Evolutionary conservation across 148 eudicot genomes (phyloP).

Genomic region (Camellia sinensis): DNA sequence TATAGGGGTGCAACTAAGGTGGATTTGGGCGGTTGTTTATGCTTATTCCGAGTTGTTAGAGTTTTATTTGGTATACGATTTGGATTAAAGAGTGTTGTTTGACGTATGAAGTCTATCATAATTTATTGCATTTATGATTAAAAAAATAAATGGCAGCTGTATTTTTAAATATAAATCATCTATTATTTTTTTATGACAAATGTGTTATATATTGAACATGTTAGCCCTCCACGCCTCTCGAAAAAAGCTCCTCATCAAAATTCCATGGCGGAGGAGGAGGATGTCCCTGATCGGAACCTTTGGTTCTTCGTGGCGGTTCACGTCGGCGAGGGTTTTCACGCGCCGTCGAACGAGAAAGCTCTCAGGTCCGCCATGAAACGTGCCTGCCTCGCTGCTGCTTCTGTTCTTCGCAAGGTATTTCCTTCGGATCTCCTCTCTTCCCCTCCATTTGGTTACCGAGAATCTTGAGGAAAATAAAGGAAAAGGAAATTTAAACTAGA

Average conservation of each 20-base stretch:
- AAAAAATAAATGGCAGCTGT: too few relatives aligned
- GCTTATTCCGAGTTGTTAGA: too few relatives aligned
- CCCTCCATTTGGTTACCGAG: not conserved
- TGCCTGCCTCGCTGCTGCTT: slow-evolving; percentile 84
- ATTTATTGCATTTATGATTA: too few relatives aligned
- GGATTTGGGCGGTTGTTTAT: too few relatives aligned
- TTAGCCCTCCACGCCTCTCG: not conserved
- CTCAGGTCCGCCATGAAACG: slow-evolving; percentile 79
- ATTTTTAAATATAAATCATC: too few relatives aligned
- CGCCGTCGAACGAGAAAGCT: slow-evolving; percentile 74
- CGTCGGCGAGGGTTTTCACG: slow-evolving; percentile 93
- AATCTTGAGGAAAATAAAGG: not conserved
- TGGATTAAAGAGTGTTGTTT: too few relatives aligned
- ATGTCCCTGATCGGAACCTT: slow-evolving; percentile 18
- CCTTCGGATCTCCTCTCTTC: not conserved
- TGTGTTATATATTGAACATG: too few relatives aligned
- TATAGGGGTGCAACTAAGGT: too few relatives aligned
- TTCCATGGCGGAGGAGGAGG: slow-evolving; percentile 34
- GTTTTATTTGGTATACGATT: too few relatives aligned
- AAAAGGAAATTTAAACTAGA: too few relatives aligned
- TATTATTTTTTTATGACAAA: too few relatives aligned
- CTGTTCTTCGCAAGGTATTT: slow-evolving; percentile 58
- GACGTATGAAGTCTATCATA: too few relatives aligned
- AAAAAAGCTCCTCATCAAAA: not conserved
- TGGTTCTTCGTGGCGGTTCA: slow-evolving; percentile 90